These are phyloP conservation scores for Bolboschoenoplectus hybrid DNA, from an alignment of 202 grass and related monocot genomes.

Conservation along the genomic window DNA sequence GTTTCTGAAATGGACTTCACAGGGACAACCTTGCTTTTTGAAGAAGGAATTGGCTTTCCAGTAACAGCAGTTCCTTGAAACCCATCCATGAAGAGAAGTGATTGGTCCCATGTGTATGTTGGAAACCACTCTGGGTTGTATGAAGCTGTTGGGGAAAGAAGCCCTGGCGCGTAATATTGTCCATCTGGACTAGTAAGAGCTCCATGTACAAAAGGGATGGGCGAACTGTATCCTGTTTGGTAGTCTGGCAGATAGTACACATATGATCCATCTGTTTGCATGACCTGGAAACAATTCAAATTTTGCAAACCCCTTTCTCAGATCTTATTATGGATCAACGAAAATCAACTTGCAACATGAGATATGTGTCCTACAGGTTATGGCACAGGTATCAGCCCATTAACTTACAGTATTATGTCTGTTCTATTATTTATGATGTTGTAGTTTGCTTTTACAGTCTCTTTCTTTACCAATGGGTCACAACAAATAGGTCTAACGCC, in stretches of 20 bases:
- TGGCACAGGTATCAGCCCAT: background rate
- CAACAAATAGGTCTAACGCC: background rate
- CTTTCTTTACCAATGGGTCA: background rate
- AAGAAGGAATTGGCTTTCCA: conserved; percentile 51
- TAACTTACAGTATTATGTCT: background rate
- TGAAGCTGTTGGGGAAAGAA: conserved; percentile 55
- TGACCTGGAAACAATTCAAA: conserved; percentile 56
- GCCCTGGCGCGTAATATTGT: conserved; percentile 63
- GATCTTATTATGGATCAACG: conserved; percentile 27
- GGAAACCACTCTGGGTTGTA: conserved; percentile 68
- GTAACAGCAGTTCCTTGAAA: conserved; percentile 49
- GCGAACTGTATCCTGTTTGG: conserved; percentile 66
- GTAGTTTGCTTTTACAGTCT: background rate
- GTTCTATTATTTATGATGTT: conserved; percentile 12
- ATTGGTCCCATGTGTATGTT: conserved; percentile 70
- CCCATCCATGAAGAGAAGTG: conserved; percentile 59
- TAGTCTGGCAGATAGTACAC: conserved; percentile 62
- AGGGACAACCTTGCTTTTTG: conserved; percentile 54
- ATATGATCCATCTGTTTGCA: conserved; percentile 80
- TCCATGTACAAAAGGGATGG: conserved; percentile 51
- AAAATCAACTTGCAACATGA: conserved; percentile 21
- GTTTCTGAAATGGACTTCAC: conserved; percentile 45
- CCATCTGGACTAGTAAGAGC: conserved; percentile 56
- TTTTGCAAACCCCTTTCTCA: conserved; percentile 29
- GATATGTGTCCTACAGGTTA: background rate